Evolutionary conservation across 305 asterid species (phyloP), one percentile per base, ranked within the genome.

Genomic region (Fraxinus platypoda): DNA sequence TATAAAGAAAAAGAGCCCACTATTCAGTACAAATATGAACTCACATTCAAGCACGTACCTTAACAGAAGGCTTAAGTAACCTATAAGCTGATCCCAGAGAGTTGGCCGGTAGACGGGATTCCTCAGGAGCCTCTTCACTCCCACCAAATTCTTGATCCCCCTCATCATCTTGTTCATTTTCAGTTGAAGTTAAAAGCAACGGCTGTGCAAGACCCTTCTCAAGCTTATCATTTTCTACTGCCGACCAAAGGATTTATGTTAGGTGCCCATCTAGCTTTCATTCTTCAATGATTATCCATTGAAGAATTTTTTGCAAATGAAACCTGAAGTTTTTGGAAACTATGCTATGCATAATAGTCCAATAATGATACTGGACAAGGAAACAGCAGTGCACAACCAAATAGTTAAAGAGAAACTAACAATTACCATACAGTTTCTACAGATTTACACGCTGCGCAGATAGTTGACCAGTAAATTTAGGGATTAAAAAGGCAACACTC

Each of bases 11-110:
- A 41, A 74, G 21, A 30, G 21, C 80, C 74, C 25, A 38, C 83
- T 78, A 37, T 21, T 30, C 26, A 75, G 49, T 70, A 52, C 34
- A 81, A 71, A 77, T 21, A 62, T 52, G 71, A 84, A 80, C 46
- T 23, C 76, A 57, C 79, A 82, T 68, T 76, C 13, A 74, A 46
- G 38, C 8, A 57, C 59, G 77, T 92, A 96, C 99, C 98, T 97
- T 97, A 73, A 94, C 97, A 73, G 99, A 97, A 46, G 98, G 98
- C 6, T 98, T 97, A 74, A 94, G 97, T 82, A 97, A 86, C 84
- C 94, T 89, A 84, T 97, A 94, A 57, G 99, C 98, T 26, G 92
- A 85, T 82, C 80, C 93, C 11, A 94, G 88, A 4, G 98, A 94
- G 88, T 89, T 94, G 75, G 95, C 99, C 35, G 99, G 91, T 78